phyloP scores from a whole-genome alignment of 768 basidiomycete species.

The Mycena vulgaris region DNA sequence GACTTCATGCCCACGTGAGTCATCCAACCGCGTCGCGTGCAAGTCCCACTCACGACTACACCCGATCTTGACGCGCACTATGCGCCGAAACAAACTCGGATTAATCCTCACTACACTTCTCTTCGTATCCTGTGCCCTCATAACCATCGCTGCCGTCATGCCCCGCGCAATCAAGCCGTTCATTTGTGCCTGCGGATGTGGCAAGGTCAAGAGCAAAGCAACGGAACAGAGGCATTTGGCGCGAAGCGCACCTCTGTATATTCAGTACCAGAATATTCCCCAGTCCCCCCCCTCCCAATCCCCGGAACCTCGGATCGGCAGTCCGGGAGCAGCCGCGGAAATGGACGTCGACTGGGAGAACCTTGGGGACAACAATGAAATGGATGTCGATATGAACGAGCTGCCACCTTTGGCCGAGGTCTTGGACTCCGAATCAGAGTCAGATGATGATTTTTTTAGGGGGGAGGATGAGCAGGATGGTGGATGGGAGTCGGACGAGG shows the following conservation, averaged over 20 bases:
- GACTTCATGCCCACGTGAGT: slow-evolving; percentile 9
- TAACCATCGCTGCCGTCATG: background rate
- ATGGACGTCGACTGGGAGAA: background rate
- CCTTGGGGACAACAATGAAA: background rate
- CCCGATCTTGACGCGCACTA: background rate
- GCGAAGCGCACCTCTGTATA: slow-evolving; percentile 2
- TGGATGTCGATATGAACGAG: background rate
- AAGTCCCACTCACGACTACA: background rate
- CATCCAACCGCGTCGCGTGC: background rate
- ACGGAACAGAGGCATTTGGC: slow-evolving; percentile 16
- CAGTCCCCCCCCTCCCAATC: background rate
- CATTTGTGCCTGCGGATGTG: slow-evolving; percentile 11
- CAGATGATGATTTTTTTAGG: slow-evolving; percentile 19
- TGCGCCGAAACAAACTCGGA: background rate
- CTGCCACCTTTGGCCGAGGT: background rate
- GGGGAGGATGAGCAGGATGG: slow-evolving; percentile 1
- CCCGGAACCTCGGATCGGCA: background rate
- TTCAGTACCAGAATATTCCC: background rate
- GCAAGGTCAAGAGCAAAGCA: background rate
- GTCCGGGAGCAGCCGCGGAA: background rate
- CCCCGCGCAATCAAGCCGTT: background rate
- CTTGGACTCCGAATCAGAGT: slow-evolving; percentile 17
- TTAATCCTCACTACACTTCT: background rate
- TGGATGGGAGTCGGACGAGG: slow-evolving; percentile 22
- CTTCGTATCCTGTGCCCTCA: background rate